Evolutionary conservation across 768 basidiomycete genomes (phyloP), one percentile per base, ranked within the genome.

Genomic region (Phylloporus arenicola): DNA sequence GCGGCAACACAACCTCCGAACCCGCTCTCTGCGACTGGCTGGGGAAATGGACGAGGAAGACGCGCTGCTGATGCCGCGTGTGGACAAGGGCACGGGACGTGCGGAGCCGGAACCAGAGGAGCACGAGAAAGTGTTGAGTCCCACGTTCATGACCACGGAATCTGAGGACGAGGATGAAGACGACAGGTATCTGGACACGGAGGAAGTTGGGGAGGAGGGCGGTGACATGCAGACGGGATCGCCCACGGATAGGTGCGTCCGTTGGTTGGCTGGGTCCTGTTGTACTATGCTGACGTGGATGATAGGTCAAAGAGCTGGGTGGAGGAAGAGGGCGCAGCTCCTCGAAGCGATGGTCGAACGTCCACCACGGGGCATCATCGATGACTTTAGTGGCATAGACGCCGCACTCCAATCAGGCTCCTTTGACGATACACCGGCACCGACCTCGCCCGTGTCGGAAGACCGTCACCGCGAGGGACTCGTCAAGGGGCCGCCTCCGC

Each of bases 241-340:
- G 9, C 72, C 70, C 0, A 60, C 58, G 2, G 73, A 84, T 55
- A 69, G 81, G 84, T 85, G 45, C 57, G 78, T 53, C 31, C 22
- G 22, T 14, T 25, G 27, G 14, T 31, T 20, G 9, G 24, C 47
- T 14, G 1, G 31, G 10, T 5, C 29, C 8, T 47, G 35, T 31
- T 17, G 51, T 4, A 27, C 55, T n/a, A 16, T 43, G n/a, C 0
- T 16, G 25, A 14, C 10, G 41, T 11, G 29, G 43, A 20, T 16
- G 16, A 17, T 45, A 86, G 88, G 43, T 88, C 86, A 22, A 75
- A 82, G 56, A 82, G 76, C 45, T 90, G 88, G 85, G 86, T 94
- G 0, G 88, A 83, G 48, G 96, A 98, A 64, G 96, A 99, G 65
- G 92, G 92, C 0, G 84, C 51, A 92, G 90, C 78, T 92, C 10